Evolutionary conservation across 495 filamentous ascomycete genomes (phyloP).

Genomic region (Podospora bellae-mahoneyi): DNA sequence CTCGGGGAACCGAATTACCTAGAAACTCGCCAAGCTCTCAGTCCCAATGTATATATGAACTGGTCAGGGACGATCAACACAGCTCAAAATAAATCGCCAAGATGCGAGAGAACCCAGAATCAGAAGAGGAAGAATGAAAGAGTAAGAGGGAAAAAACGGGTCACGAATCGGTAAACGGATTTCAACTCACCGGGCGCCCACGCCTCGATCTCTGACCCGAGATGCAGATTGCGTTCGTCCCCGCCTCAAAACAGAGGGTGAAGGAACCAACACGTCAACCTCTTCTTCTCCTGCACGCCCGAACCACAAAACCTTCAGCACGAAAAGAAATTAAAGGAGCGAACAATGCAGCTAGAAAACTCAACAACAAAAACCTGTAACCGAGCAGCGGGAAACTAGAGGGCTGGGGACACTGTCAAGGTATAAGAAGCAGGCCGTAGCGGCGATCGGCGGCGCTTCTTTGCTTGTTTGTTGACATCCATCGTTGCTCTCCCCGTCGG

Average conservation of each 20-base stretch:
- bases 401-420: background rate
- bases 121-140: background rate
- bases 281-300: background rate
- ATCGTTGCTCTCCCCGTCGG: background rate
- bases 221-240: background rate
- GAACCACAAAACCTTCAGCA: background rate
- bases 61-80: background rate
- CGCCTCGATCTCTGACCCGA: background rate
- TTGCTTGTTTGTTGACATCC: conserved; percentile 7
- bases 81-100: background rate
- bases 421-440: background rate
- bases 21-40: background rate
- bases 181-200: background rate
- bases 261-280: background rate
- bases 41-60: background rate
- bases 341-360: background rate
- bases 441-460: background rate
- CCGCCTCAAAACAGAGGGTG: background rate
- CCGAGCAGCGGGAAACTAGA: background rate
- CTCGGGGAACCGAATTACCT: background rate
- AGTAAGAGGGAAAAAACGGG: background rate
- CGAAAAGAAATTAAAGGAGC: background rate
- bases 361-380: background rate
- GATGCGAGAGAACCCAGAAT: background rate
- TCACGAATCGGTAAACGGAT: background rate